phyloP scores from a whole-genome alignment of 257 asterid species.

The Solanum virginianum region DNA sequence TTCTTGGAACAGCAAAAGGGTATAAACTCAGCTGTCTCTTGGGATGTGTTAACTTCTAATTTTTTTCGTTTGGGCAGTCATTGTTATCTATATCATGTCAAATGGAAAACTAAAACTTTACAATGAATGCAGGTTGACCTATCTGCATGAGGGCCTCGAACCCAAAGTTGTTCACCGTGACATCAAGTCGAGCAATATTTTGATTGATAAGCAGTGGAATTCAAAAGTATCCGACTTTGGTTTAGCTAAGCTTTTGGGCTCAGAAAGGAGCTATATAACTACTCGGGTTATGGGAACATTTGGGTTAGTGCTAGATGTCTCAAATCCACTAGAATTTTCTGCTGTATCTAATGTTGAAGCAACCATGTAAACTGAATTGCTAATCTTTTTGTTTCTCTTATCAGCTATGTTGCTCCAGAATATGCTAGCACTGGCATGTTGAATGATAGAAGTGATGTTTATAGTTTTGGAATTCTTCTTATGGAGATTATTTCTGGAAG shows the following conservation, averaged over 20 bases:
- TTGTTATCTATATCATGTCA: background rate
- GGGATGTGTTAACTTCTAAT: background rate
- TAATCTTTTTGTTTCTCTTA: background rate
- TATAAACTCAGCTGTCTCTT: background rate
- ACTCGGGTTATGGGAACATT: constrained; percentile 26
- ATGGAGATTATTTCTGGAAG: constrained; percentile 20
- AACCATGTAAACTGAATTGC: background rate
- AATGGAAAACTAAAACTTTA: background rate
- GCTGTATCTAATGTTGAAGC: background rate
- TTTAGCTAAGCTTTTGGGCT: constrained; percentile 18
- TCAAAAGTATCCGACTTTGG: constrained; percentile 24
- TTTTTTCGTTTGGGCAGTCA: background rate
- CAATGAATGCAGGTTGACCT: constrained; percentile 9
- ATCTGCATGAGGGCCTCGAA: constrained; percentile 24
- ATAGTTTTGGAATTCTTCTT: constrained; percentile 18
- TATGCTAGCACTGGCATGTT: constrained; percentile 23
- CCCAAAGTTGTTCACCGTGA: constrained; percentile 27
- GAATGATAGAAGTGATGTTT: constrained; percentile 20
- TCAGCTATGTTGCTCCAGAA: constrained; percentile 28
- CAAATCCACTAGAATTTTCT: background rate
- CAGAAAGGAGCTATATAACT: constrained; percentile 17
- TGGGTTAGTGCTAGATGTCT: constrained; percentile 10
- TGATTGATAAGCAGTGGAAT: constrained; percentile 16
- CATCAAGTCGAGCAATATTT: constrained; percentile 23
- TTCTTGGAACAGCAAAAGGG: constrained; percentile 24